Evolutionary conservation across 305 asterid genomes (phyloP).

Genomic region (Stenogyne calaminthoides): DNA sequence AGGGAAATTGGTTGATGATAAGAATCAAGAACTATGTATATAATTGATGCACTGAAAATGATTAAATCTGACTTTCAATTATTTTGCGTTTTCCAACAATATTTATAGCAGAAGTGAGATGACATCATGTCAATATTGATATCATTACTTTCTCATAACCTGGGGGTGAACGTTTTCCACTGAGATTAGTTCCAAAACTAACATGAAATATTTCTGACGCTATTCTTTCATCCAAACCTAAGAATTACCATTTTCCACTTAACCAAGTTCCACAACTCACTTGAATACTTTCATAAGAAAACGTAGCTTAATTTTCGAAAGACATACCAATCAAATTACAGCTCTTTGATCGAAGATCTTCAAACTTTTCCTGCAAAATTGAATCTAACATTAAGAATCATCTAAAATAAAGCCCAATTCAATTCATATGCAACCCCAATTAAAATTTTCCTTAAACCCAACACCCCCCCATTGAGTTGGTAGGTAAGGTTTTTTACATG

Average conservation of each 20-base stretch:
- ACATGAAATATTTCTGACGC: background rate
- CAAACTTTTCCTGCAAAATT: constrained; percentile 77
- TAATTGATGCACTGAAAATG: background rate
- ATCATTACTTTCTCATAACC: background rate
- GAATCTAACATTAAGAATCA: constrained; percentile 13
- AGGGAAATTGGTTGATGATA: constrained; percentile 15
- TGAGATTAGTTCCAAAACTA: constrained; percentile 18
- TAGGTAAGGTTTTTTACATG: constrained; percentile 50
- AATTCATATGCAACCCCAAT: constrained; percentile 18
- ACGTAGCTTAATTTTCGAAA: background rate
- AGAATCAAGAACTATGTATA: background rate
- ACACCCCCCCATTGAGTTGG: constrained; percentile 8
- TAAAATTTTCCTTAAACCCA: constrained; percentile 13
- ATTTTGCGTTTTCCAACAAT: background rate
- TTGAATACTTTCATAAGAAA: background rate
- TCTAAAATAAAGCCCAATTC: background rate
- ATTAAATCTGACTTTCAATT: constrained; percentile 2
- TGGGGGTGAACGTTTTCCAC: background rate
- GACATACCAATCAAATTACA: constrained; percentile 83
- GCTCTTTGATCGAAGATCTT: constrained; percentile 74
- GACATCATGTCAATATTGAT: background rate
- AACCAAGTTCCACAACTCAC: constrained; percentile 20
- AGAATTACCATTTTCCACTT: background rate
- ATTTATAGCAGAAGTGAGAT: background rate
- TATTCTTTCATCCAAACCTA: constrained; percentile 2